Base-by-base conservation (phyloP, 345 rosid genomes). In the Aquilaria yunnanensis region DNA sequence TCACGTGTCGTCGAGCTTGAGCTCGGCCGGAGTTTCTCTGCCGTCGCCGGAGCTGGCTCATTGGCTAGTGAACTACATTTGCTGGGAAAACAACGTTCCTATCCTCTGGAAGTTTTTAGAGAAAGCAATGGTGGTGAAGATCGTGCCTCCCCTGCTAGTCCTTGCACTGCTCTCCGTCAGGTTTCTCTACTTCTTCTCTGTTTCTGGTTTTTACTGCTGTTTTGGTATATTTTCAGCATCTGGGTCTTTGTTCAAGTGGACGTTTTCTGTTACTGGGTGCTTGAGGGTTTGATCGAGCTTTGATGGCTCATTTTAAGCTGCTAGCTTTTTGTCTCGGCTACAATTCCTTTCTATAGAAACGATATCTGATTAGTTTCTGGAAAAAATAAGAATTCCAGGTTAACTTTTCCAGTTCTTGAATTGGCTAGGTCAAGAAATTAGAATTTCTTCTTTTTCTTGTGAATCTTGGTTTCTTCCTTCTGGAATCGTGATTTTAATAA, bases 91-190 rank as follows among this genome's bases (percentile, higher is more conserved):
- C 63, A 85, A 88, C 75, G 80, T 86, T 37, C 96, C 99, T 12
- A 59, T 82, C 64, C 64, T 80, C 52, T 94, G 99, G 99, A 94
- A 94, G 87, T 82, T 94, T 55, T 82, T 94, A 37, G 99, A 91
- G 61, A 81, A 84, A 69, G 91, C 97, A 32, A 71, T 94, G 74
- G 57, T 77, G 33, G 51, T 81, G 49, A 82, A 79, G 59, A 76
- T 94, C 50, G 96, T 75, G 59, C 87, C 97, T 77, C 96, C 97
- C 54, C 48, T 85, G 72, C 80, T 94, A 49, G 83, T 88, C 55
- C 79, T 94, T 54, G 83, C 96, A 72, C 81, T 94, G 59, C 97
- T 94, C 66, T 72, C 96, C 57, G 41, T 72, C 61, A 82, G 95
- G 99, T 85, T 53, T 60, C 33, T 43, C 54, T 47, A 32, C 51